Conservation (phyloP, 2,329 filamentous ascomycete species). For the Corinectria fuckeliana region DNA sequence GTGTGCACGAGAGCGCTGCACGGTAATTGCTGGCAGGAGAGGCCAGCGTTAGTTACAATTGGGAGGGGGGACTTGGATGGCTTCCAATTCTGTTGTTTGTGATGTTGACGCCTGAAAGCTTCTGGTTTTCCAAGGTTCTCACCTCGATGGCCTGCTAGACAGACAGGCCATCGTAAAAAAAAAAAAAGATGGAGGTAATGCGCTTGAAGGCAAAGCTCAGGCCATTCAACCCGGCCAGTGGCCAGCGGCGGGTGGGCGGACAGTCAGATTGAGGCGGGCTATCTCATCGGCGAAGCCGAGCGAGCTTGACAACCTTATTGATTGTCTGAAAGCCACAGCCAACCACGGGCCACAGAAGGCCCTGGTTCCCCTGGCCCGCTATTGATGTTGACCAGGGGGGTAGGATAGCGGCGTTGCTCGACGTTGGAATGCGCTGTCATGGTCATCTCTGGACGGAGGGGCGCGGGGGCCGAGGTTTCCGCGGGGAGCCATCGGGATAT, state of each 20-base stretch:
- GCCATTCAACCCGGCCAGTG: constrained; percentile 24
- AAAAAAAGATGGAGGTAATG: too few species aligned
- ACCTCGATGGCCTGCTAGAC: too few species aligned
- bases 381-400: constrained; percentile 13
- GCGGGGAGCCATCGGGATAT: not conserved
- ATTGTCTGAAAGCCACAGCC: constrained; percentile 8
- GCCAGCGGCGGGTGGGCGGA: constrained; percentile 16
- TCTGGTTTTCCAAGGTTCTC: too few species aligned
- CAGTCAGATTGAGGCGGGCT: constrained; percentile 29
- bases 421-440: constrained; percentile 35
- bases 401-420: constrained; percentile 28
- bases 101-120: not conserved
- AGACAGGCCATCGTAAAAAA: too few species aligned
- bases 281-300: constrained; percentile 38
- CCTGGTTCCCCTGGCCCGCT: constrained; percentile 24
- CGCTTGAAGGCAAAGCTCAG: constrained; percentile 27
- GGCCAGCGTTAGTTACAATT: too few species aligned
- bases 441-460: constrained; percentile 22
- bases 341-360: constrained; percentile 22
- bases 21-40: not conserved
- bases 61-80: constrained; percentile 7
- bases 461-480: constrained; percentile 24
- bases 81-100: not conserved
- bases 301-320: constrained; percentile 38
- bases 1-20: not conserved